Evolutionary conservation across 495 filamentous ascomycete genomes (phyloP), one percentile per base, ranked within the genome.

Genomic region (Darksidea phi): DNA sequence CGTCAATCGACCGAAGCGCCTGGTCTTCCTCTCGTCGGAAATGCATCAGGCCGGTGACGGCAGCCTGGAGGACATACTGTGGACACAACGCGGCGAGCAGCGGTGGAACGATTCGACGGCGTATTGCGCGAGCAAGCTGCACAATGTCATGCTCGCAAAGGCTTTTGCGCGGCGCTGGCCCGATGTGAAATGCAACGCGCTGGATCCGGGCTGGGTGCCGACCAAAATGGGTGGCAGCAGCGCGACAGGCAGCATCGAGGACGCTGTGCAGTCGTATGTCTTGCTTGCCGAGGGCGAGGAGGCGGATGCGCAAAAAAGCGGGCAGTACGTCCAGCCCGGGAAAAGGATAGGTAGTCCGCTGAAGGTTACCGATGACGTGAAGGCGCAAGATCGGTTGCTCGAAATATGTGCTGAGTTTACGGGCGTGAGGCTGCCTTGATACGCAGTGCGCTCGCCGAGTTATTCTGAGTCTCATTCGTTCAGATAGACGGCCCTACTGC

Each of bases 121-220:
- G 8, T 83, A 84, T 57, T 68, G 73, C 26, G 77, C 84, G 54
- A 78, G 73, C 58, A 85, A 84, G 59, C 67, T 85, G 36, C 77
- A 82, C 54, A 75, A 81, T 63, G 71, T 79, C 17, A 74, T 85
- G 73, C 72, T 85, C 8, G 77, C 79, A 5, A 81, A 80, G 56
- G 78, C 76, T 10, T 80, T 84, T 61, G 75, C 81, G 1, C 66
- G 79, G 4, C 71, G 73, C 1, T 81, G 80, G 74, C 71, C 73
- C 5, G 76, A 79, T 1, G 74, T 81, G 2, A 70, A 78, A 45
- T 77, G 79, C 0, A 75, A 81, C 21, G 74, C 76, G 4, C 74
- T 85, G 66, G 78, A 82, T 69, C 84, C 84, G 6, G 84, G 84
- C 2, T 86, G 84, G 84, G 82, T 86, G 42, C 72, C 78, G 58